Evolutionary conservation across 768 basidiomycete species (phyloP), one percentile per base, ranked within the genome.

Genomic region (Suillus spraguei): DNA sequence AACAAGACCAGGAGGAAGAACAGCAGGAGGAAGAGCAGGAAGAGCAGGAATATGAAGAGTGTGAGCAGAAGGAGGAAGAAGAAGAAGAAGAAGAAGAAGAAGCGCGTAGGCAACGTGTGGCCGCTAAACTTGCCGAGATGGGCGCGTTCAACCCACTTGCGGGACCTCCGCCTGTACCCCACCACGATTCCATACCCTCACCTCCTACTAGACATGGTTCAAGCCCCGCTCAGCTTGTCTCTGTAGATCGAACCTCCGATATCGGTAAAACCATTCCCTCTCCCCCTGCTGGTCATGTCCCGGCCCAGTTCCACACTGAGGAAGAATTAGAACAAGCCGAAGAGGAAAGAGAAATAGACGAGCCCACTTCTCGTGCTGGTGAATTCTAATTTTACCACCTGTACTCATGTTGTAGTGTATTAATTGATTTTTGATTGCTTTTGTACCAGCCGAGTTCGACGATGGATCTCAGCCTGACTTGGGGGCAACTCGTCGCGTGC

Each of bases 81-180:
- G 76, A 76, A 33, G 85, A 82, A 55, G 83, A 84, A 49, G 85
- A 84, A 20, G 86, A 84, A 20, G 86, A 87, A 65, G 83, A 77
- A 64, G 76, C 81, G 2, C 82, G 85, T 41, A 81, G 82, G 47
- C 82, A 80, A 64, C 85, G 84, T 59, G 82, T 91, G 24, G 84
- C 88, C 28, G 88, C 86, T 64, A 79, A 76, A 24, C 70, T 86
- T 42, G 85, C 87, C 8, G 84, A 85, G 74, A 86, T 86, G 78
- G 90, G 89, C 17, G 82, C 84, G 66, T 76, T 82, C 77, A 79
- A 88, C 67, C 85, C 88, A 3, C 81, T 88, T 60, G 76, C 79
- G 9, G 74, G 78, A 16, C 79, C 70, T 35, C 74, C 77, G 32
- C 71, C 68, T 10, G 16, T 67, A 36, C 59, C 65, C 5, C 71